These are phyloP conservation scores for Annulohypoxylon moriforme DNA, from an alignment of 495 filamentous ascomycete species.

Conservation along the genomic window DNA sequence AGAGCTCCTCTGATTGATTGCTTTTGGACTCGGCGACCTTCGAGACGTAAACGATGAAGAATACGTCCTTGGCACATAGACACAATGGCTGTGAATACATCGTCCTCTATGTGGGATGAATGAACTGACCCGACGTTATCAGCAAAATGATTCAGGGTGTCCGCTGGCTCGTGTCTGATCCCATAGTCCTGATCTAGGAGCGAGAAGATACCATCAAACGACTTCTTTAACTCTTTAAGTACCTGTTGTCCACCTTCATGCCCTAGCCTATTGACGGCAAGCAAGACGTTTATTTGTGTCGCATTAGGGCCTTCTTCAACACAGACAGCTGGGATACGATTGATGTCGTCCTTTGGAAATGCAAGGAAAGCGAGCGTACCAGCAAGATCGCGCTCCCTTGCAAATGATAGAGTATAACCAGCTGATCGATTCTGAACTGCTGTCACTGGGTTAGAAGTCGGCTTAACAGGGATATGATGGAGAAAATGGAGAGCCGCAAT, in stretches of 20 bases:
- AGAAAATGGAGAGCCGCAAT: slow-evolving; percentile 48
- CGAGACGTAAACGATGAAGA: slow-evolving; percentile 47
- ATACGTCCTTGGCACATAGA: slow-evolving; percentile 53
- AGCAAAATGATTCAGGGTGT: background rate
- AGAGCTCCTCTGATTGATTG: slow-evolving; percentile 43
- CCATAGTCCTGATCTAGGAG: slow-evolving; percentile 34
- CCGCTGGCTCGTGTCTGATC: slow-evolving; percentile 16
- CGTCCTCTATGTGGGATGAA: slow-evolving; percentile 30
- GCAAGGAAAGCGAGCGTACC: slow-evolving; percentile 55
- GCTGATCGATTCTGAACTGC: slow-evolving; percentile 8
- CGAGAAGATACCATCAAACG: slow-evolving; percentile 48
- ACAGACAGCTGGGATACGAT: slow-evolving; percentile 54
- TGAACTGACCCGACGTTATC: slow-evolving; percentile 1
- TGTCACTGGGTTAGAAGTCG: slow-evolving; percentile 41
- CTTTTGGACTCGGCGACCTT: slow-evolving; percentile 26
- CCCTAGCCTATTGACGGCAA: slow-evolving; percentile 53
- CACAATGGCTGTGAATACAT: slow-evolving; percentile 50
- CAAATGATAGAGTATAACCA: slow-evolving; percentile 47
- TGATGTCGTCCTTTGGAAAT: slow-evolving; percentile 45
- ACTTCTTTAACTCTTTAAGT: slow-evolving; percentile 43
- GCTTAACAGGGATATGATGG: slow-evolving; percentile 43
- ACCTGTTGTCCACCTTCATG: slow-evolving; percentile 16
- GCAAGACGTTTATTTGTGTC: slow-evolving; percentile 45
- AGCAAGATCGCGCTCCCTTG: slow-evolving; percentile 47
- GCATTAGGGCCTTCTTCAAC: slow-evolving; percentile 49